Base-by-base conservation (phyloP, 2,329 filamentous ascomycete species). In the Oidium heveae region DNA sequence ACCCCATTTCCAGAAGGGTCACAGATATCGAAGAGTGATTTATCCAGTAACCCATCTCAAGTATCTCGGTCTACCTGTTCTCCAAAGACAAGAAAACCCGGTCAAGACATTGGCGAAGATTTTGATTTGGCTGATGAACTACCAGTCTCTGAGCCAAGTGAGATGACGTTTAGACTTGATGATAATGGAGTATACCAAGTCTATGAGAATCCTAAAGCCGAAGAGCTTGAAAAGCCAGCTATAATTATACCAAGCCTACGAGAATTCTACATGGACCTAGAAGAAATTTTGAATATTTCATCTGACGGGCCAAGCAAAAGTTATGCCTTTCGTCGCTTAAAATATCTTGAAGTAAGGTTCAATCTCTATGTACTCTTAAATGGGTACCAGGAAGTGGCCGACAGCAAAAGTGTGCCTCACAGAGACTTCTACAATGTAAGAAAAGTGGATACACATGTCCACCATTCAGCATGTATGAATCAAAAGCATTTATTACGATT, bases 381-480 rank as follows among this genome's bases (percentile, higher is more conserved):
- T 65, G 91, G 95, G 67, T 96, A 96, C 61, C 88, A 96, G 65
- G 91, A 98, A 68, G 91, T 93, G 54, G 89, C 91, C 56, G 91
- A 98, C 70, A 95, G 86, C 66, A 98, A 98, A 68, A 89, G 85
- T 62, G 91, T 96, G 55, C 91, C 91, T 2, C 91, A 98, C 68
- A 80, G 91, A 71, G 91, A 98, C 68, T 98, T 98, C 65, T 98
- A 98, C 72, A 98, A 98, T 65, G 91, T 98, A 52, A 78, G 91
- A 65, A 98, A 98, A 68, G 91, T 98, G 53, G 91, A 98, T 65
- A 98, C 91, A 9, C 91, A 98, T 74, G 91, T 98, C 61, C 91
- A 98, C 66, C 91, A 98, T 68, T 98, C 91, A 16, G 91, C 91
- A 24, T 98, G 91, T 67, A 98, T 98, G 91, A 98, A 98, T 65